A percentile compares a stretch with the other conserved stretches of the same genome.
phyloP scores from a whole-genome alignment of 2,329 filamentous ascomycete species.

The Xylaria sp. region DNA sequence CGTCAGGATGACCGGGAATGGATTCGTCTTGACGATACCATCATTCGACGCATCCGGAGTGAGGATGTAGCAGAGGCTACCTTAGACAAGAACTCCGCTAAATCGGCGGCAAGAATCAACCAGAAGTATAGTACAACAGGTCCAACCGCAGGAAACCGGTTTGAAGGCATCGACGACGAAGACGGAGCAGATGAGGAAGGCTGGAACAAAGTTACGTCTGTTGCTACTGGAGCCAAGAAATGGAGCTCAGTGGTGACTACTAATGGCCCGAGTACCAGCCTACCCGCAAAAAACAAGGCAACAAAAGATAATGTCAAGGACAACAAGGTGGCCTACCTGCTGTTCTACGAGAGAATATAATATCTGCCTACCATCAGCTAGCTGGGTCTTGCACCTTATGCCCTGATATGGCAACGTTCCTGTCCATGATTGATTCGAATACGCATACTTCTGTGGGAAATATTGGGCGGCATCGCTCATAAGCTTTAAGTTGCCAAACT shows the following conservation, averaged over 20 bases:
- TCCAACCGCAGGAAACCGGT: constrained; percentile 69
- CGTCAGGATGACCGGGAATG: constrained; percentile 95
- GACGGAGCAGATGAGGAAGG: constrained; percentile 70
- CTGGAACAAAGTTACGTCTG: constrained; percentile 80
- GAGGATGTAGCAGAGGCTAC: constrained; percentile 90
- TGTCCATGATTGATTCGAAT: neutral
- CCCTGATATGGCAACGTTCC: neutral
- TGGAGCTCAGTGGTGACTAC: constrained; percentile 75
- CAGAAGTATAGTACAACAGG: constrained; percentile 56
- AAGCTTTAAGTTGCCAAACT: neutral
- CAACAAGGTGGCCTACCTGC: constrained; percentile 94
- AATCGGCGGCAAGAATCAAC: constrained; percentile 68
- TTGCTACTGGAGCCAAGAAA: constrained; percentile 72
- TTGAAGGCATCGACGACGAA: constrained; percentile 71
- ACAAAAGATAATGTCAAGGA: constrained; percentile 75
- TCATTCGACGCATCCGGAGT: constrained; percentile 81
- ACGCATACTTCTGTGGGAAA: neutral
- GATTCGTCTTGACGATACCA: constrained; percentile 94
- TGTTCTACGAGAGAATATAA: constrained; percentile 87
- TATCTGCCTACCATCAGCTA: neutral
- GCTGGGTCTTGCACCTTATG: neutral
- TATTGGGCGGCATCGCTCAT: neutral
- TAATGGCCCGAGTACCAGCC: constrained; percentile 58
- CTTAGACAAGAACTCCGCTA: constrained; percentile 73
- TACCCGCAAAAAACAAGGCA: constrained; percentile 62